Evolutionary conservation across 768 basidiomycete species (phyloP).

Genomic region (Flagelloscypha sp.): DNA sequence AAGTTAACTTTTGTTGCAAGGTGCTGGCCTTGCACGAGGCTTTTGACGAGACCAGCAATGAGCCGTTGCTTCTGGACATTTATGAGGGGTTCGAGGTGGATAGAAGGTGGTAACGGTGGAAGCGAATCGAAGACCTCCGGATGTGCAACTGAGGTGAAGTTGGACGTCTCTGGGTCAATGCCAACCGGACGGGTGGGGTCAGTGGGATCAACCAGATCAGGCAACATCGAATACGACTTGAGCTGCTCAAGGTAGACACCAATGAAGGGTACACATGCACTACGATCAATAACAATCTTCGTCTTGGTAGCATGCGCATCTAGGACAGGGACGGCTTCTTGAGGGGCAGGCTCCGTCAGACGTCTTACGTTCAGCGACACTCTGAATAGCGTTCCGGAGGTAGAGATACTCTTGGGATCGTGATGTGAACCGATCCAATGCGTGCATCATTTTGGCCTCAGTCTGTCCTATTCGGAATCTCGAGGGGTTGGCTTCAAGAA

Average conservation of each 20-base stretch:
- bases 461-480: too few relatives aligned
- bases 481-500: too few relatives aligned
- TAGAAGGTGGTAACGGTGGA: constrained; percentile 61
- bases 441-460: too few relatives aligned
- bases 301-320: too few relatives aligned
- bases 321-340: too few relatives aligned
- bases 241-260: constrained; percentile 79
- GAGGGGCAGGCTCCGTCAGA: too few relatives aligned
- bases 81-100: constrained; percentile 78
- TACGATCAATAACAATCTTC: too few relatives aligned
- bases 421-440: too few relatives aligned
- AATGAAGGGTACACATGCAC: constrained; percentile 76
- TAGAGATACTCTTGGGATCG: too few relatives aligned
- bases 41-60: constrained; percentile 74
- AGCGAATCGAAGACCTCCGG: constrained; percentile 76
- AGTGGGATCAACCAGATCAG: constrained; percentile 79
- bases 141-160: constrained; percentile 61
- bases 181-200: constrained; percentile 61
- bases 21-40: constrained; percentile 75
- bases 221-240: constrained; percentile 53
- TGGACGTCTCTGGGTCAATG: constrained; percentile 52
- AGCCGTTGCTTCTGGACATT: constrained; percentile 85
- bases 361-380: too few relatives aligned
- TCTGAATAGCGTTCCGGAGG: too few relatives aligned
- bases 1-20: constrained; percentile 67